These are phyloP conservation scores for Mortierella sp. DNA, from an alignment of 371 early-diverging fungal species.

Conservation along the genomic window DNA sequence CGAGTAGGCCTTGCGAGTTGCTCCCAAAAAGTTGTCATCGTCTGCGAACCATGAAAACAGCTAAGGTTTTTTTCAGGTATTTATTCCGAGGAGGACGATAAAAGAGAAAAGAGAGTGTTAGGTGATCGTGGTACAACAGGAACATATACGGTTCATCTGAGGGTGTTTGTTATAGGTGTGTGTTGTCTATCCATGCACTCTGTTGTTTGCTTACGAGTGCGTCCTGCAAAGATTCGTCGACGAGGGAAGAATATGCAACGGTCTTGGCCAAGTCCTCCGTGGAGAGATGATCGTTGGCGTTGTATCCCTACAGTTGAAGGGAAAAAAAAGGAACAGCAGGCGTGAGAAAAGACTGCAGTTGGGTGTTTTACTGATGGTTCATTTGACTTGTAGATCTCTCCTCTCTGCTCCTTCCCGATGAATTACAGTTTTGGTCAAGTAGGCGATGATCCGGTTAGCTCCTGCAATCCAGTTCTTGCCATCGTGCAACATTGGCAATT, in stretches of 20 bases:
- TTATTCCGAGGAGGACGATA: neutral
- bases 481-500: conserved; percentile 73
- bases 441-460: conserved; percentile 65
- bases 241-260: conserved; percentile 65
- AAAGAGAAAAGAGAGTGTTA: neutral
- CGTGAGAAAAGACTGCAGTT: neutral
- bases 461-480: conserved; percentile 74
- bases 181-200: neutral
- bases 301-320: conserved; percentile 44
- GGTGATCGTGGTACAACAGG: neutral
- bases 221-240: conserved; percentile 69
- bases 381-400: neutral
- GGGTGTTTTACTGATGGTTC: neutral
- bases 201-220: conserved; percentile 61
- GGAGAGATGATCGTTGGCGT: conserved; percentile 65
- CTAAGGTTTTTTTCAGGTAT: conserved; percentile 55
- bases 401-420: neutral
- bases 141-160: neutral
- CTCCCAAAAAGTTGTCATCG: conserved; percentile 76
- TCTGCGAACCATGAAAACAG: conserved; percentile 64
- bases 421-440: conserved; percentile 61
- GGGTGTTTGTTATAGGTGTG: neutral
- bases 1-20: conserved; percentile 76
- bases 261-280: conserved; percentile 67
- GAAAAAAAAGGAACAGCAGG: neutral